phyloP scores from a whole-genome alignment of 2,329 filamentous ascomycete genomes.

The Aspergillus ochraceus region DNA sequence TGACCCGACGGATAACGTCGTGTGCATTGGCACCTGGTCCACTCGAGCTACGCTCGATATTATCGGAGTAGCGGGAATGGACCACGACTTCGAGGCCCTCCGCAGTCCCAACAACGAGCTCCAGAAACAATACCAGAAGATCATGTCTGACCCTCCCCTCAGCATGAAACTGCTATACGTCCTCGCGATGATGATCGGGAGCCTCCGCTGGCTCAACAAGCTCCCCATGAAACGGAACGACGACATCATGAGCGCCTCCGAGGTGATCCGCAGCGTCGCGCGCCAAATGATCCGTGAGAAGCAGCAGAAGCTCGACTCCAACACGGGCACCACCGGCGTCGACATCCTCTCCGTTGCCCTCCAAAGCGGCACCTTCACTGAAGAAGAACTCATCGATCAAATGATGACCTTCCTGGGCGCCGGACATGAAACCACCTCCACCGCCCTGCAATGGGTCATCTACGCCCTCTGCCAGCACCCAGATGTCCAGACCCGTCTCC shows the following conservation, averaged over 20 bases:
- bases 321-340: constrained; percentile 42
- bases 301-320: constrained; percentile 52
- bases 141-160: constrained; percentile 22
- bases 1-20: constrained; percentile 37
- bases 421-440: constrained; percentile 76
- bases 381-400: constrained; percentile 81
- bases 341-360: constrained; percentile 83
- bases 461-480: constrained; percentile 69
- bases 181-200: constrained; percentile 60
- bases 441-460: constrained; percentile 72
- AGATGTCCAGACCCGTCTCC: constrained; percentile 65
- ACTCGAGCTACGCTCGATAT: constrained; percentile 72
- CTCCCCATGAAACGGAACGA: constrained; percentile 72
- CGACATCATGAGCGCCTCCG: constrained; percentile 58
- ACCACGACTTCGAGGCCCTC: constrained; percentile 68
- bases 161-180: constrained; percentile 53
- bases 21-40: constrained; percentile 64
- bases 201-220: constrained; percentile 58
- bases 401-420: constrained; percentile 88
- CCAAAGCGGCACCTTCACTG: constrained; percentile 70
- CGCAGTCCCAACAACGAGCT: constrained; percentile 61
- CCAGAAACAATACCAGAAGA: constrained; percentile 37
- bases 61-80: constrained; percentile 71
- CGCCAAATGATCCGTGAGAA: constrained; percentile 70
- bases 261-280: constrained; percentile 65